Base-by-base conservation (phyloP, 257 asterid species). In the Ocimum tenuiflorum region DNA sequence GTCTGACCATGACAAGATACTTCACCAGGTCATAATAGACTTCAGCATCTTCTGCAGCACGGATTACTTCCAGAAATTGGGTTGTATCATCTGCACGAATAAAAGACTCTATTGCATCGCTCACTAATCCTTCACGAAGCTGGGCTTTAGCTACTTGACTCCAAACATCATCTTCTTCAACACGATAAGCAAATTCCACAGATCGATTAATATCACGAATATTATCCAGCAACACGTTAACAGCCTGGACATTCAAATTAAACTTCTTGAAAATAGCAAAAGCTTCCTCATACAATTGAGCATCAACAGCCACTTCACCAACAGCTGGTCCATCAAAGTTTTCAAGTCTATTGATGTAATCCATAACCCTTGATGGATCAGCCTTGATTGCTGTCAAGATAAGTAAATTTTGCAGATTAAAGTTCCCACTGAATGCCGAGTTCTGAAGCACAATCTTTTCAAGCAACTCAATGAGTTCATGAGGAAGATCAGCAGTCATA, bases 401-500 rank as follows among this genome's bases (percentile, higher is more conserved):
- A 35, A 94, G 95, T 50, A 94, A 73, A 67, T 94, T 94, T 71
- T 94, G 99, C 73, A 94, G 79, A 79, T 94, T 91, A 52, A 88
- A 94, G 88, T 94, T 94, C 71, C 99, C 99, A 60, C 95, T 94
- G 81, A 94, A 94, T 0, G 99, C 95, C 12, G 97, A 94, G 78
- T 94, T 94, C 70, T 94, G 99, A 64, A 94, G 95, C 52, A 94
- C 99, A 39, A 94, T 94, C 89, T 94, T 94, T 75, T 94, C 99
- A 73, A 94, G 97, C 76, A 94, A 82, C 81, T 94, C 99, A 57
- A 94, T 94, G 23, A 94, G 81, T 69, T 94, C 99, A 63, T 94
- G 99, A 27, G 99, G 99, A 63, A 94, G 99, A 74, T 94, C 99
- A 60, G 99, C 99, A 12, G 97, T 88, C 97, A 94, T 94, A 78